These are phyloP conservation scores for Zoysia pacifica DNA, from an alignment of 176 grass and related monocot species.

Conservation along the genomic window DNA sequence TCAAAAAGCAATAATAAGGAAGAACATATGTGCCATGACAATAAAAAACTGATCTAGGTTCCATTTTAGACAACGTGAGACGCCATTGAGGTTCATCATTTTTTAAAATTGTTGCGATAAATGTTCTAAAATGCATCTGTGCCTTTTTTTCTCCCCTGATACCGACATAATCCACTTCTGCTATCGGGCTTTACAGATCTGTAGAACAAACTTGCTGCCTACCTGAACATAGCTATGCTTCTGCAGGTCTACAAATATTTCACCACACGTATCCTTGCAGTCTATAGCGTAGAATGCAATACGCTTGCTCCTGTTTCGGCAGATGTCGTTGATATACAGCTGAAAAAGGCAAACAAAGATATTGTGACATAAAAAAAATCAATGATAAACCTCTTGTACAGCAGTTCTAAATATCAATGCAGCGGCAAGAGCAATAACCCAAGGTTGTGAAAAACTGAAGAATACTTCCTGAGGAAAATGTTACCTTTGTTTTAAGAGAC, in stretches of 20 bases:
- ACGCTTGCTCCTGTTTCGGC: slow-evolving; percentile 77
- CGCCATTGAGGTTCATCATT: not conserved
- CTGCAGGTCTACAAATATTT: slow-evolving; percentile 95
- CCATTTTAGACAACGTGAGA: not conserved
- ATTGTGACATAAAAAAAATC: slow-evolving; percentile 7
- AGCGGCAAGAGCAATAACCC: not conserved
- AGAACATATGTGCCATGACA: not conserved
- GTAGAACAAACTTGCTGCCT: not conserved
- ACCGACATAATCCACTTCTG: not conserved
- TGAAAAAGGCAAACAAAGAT: slow-evolving; percentile 38
- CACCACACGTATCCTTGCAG: slow-evolving; percentile 90
- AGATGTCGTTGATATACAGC: slow-evolving; percentile 73
- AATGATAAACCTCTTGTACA: not conserved
- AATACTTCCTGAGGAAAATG: slow-evolving; percentile 33
- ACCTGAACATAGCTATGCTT: slow-evolving; percentile 85
- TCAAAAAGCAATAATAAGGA: not conserved
- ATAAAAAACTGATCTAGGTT: not conserved
- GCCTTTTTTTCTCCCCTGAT: not conserved
- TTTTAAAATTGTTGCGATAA: not conserved
- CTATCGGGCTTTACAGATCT: not conserved
- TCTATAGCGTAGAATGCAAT: slow-evolving; percentile 88
- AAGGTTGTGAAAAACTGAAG: not conserved
- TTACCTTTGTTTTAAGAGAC: slow-evolving; percentile 80
- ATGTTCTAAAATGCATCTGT: not conserved
- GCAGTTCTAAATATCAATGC: not conserved